Conservation (phyloP, 495 filamentous ascomycete genomes). For the Penicillium dipodomyicola region DNA sequence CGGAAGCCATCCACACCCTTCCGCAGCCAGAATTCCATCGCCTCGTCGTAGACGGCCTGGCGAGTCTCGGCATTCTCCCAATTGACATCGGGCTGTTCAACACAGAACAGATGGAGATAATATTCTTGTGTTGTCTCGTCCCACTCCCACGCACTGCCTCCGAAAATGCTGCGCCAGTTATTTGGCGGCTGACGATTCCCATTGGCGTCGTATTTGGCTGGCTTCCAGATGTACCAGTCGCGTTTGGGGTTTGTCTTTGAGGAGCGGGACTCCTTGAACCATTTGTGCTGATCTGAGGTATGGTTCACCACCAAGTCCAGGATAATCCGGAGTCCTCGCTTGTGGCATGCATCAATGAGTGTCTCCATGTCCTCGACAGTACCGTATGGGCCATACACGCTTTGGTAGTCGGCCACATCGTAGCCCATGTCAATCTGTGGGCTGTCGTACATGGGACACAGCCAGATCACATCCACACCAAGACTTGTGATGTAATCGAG, state of each 20-base stretch:
- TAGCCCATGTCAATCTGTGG: conserved; percentile 57
- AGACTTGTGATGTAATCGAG: conserved; percentile 55
- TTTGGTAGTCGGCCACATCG: conserved; percentile 59
- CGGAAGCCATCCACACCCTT: conserved; percentile 55
- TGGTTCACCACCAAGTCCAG: conserved; percentile 62
- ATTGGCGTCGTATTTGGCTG: conserved; percentile 43
- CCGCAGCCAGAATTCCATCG: conserved; percentile 54
- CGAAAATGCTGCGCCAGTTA: conserved; percentile 57
- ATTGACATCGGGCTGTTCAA: conserved; percentile 55
- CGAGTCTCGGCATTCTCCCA: conserved; percentile 52
- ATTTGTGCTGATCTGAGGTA: conserved; percentile 55
- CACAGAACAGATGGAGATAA: conserved; percentile 51
- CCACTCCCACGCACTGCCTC: conserved; percentile 54
- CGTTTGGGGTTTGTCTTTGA: conserved; percentile 49
- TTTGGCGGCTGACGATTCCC: conserved; percentile 57
- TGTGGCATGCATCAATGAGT: conserved; percentile 49
- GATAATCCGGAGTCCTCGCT: conserved; percentile 51
- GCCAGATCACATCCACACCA: conserved; percentile 42
- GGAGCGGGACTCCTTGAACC: conserved; percentile 54
- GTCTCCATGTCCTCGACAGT: conserved; percentile 54
- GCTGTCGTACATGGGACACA: conserved; percentile 45
- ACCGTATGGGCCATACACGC: conserved; percentile 53
- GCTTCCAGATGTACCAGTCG: conserved; percentile 62
- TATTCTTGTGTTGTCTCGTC: conserved; percentile 52
- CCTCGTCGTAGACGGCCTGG: conserved; percentile 45